Evolutionary conservation across 495 filamentous ascomycete species (phyloP), one percentile per base, ranked within the genome.

Genomic region (Tetracladium marchalianum): DNA sequence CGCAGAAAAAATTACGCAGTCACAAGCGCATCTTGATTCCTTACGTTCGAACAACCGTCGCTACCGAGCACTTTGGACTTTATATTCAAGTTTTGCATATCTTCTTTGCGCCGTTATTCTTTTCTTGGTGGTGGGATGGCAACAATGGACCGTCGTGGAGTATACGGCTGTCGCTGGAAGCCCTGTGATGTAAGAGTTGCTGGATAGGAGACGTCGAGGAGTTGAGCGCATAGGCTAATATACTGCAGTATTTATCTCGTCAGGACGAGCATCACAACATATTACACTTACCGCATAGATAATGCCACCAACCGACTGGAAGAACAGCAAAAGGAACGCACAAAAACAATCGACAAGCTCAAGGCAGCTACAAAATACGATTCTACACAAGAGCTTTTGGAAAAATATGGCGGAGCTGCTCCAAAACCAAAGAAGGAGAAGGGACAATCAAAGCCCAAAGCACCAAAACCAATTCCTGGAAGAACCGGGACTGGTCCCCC

Each of bases 281-380:
- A 85, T 64, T 97, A 84, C 65, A 84, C 83, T 51, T 90, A 82
- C 57, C 85, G 87, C 41, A 83, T 92, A 56, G 73, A 80, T 19
- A 76, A 65, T 8, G 70, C 80, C 11, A 78, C 82, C 55, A 52
- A 66, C 17, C 72, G 77, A n/a, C 72, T 95, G 18, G 81, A 95
- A 44, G 74, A 70, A 1, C 73, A 87, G 10, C 73, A 90, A 42
- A 72, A 76, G 45, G 84, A 95, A 63, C 79, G 89, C 38, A 76
- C 83, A 43, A 78, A 80, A 55, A 93, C 89, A 1, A 95, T 98
- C 52, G 85, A 93, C 58, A 90, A 88, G 65, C 78, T 98, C 40
- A 98, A 97, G 65, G 76, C 78, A 24, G 89, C 89, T 15, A 98
- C 92, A 31, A 94, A 85, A 59, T 98, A 93, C 66, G 84, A 95